These are phyloP conservation scores for Coprinopsis strossmayeri DNA, from an alignment of 768 basidiomycete species.

Conservation along the genomic window DNA sequence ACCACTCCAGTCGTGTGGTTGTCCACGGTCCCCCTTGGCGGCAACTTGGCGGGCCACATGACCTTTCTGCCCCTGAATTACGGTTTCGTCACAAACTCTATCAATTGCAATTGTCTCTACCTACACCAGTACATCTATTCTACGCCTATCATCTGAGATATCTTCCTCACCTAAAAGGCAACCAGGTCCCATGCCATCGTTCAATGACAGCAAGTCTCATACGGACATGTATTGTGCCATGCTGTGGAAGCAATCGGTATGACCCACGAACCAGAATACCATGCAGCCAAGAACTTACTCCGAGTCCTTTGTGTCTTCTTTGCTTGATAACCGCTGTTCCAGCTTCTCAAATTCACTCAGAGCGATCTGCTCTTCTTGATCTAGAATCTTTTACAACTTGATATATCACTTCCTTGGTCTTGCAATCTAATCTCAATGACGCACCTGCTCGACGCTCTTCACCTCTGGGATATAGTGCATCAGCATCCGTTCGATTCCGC, in stretches of 20 bases:
- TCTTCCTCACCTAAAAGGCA: too few relatives aligned
- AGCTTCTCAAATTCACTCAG: constrained; percentile 86
- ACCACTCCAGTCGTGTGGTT: too few relatives aligned
- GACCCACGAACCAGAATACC: neutral
- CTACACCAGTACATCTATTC: too few relatives aligned
- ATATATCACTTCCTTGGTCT: neutral
- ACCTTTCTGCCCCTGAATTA: constrained; percentile 7
- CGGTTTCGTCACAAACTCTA: too few relatives aligned
- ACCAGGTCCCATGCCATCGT: too few relatives aligned
- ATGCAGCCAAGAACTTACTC: constrained; percentile 25
- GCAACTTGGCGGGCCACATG: constrained; percentile 9
- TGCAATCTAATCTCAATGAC: constrained; percentile 12
- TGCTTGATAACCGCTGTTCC: constrained; percentile 53
- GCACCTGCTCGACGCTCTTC: constrained; percentile 82
- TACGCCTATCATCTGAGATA: too few relatives aligned
- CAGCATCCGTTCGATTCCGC: constrained; percentile 96
- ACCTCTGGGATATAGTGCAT: constrained; percentile 99
- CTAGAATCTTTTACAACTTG: constrained; percentile 58
- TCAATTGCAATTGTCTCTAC: neutral
- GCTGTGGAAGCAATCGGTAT: constrained; percentile 26
- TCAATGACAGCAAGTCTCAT: constrained; percentile 30
- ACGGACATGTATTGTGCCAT: constrained; percentile 84
- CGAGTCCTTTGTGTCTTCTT: constrained; percentile 41
- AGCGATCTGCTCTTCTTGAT: constrained; percentile 84
- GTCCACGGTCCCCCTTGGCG: neutral